phyloP scores from a whole-genome alignment of 208 protist genomes.

The Trypanosoma grayi region DNA sequence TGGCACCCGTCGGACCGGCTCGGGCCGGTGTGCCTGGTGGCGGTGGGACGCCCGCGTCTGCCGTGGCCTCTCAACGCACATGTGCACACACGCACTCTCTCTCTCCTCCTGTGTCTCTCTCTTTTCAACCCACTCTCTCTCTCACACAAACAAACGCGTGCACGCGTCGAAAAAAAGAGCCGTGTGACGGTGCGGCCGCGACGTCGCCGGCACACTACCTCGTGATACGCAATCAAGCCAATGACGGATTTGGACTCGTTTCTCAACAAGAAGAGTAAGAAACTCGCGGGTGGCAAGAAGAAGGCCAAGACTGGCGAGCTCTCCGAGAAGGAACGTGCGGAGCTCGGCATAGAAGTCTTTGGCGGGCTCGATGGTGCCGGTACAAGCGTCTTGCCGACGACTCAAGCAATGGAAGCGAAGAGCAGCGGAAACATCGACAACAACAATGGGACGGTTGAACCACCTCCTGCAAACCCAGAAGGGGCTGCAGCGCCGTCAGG shows the following conservation, averaged over 20 bases:
- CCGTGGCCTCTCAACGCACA: too few species aligned
- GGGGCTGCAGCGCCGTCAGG: background rate
- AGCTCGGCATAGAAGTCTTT: constrained; percentile 42
- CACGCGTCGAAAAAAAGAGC: background rate
- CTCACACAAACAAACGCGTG: background rate
- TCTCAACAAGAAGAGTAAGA: constrained; percentile 69
- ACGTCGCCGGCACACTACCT: background rate
- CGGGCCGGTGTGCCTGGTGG: too few species aligned
- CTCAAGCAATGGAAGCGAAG: background rate
- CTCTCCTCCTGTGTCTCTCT: too few species aligned
- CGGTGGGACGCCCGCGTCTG: too few species aligned
- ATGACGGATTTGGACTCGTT: constrained; percentile 64
- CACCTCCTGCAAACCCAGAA: background rate
- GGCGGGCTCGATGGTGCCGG: constrained; percentile 11
- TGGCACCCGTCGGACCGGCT: too few species aligned
- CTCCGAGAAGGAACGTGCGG: constrained; percentile 36
- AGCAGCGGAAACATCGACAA: background rate
- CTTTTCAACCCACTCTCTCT: too few species aligned
- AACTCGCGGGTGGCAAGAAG: constrained; percentile 48
- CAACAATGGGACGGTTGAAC: background rate
- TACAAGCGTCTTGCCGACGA: background rate
- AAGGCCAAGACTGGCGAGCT: constrained; percentile 33
- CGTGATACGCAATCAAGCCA: background rate
- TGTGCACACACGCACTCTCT: too few species aligned
- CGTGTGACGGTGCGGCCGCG: background rate